Base-by-base conservation (phyloP, 2,329 filamentous ascomycete species). In the Purpureocillium lavendulum region DNA sequence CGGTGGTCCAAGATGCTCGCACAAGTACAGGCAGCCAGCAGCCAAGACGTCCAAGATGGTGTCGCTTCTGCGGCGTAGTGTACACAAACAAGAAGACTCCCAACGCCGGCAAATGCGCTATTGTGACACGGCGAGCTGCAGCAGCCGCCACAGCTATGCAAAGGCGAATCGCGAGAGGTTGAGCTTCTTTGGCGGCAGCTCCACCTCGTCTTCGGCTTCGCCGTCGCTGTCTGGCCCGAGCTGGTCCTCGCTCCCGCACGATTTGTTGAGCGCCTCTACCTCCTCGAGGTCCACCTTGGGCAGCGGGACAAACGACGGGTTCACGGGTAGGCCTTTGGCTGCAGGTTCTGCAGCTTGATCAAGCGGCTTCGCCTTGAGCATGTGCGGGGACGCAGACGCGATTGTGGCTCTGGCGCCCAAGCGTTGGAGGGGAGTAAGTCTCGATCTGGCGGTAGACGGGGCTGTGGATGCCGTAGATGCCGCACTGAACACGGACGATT, bases 221-320 rank as follows among this genome's bases (percentile, higher is more conserved):
- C 49, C 67, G 42, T 72, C 70, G 44, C 71, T 75, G 51, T 71
- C 71, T 18, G 69, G 68, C 12, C 72, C 56, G 44, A 79, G 67
- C 40, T 74, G 64, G 41, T 80, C 75, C 51, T 80, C 75, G 49
- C 75, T 79, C 12, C 75, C 75, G 36, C 53, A 54, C 13, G 60
- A 43, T 38, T 49, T 52, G 47, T 75, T 72, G 32, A 77, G 52
- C 2, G 70, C 68, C 47, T 70, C 70, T 4, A 77, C 62, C 48
- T 78, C 74, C 7, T 60, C 60, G 18, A 75, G 44, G 45, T 77
- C 70, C 3, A 73, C 72, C 41, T 66, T 71, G 1, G 75, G 74
- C 8, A 78, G 57, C 0, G 74, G 71, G 6, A 78, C 64, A 48
- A 73, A 73, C 0, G 72, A 62, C 3, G 75, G 70, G 45, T 79